These are phyloP conservation scores for Teunomyces cretensis DNA, from an alignment of 805 yeast genomes.

Conservation along the genomic window DNA sequence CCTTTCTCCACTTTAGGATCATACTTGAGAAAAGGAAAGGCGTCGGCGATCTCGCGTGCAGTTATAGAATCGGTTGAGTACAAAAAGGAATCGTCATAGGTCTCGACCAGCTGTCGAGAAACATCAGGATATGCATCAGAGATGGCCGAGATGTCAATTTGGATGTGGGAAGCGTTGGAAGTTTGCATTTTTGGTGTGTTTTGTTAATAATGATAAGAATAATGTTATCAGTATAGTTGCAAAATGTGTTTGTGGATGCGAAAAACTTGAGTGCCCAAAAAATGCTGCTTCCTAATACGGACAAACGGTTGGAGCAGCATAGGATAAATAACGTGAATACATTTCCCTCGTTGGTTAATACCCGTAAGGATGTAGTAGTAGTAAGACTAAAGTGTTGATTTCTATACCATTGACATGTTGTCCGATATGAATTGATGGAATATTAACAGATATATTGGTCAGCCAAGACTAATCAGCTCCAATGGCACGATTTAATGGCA, in stretches of 20 bases:
- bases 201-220: neutral
- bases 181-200: neutral
- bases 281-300: neutral
- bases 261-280: neutral
- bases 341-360: no score
- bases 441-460: neutral
- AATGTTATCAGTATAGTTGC: neutral
- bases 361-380: no score
- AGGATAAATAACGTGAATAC: no score
- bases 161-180: neutral
- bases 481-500: slow-evolving; percentile 45
- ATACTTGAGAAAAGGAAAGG: neutral
- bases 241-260: slow-evolving; percentile 5
- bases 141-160: neutral
- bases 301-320: neutral
- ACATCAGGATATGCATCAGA: neutral
- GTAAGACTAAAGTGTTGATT: no score
- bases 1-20: neutral
- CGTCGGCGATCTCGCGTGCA: neutral
- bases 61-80: neutral
- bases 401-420: no score
- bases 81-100: neutral
- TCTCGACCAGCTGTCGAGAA: neutral
- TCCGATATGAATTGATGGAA: neutral
- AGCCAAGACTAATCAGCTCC: neutral